Evolutionary conservation across 2,329 filamentous ascomycete species (phyloP).

Genomic region (Lecanoromycetidae sp.): DNA sequence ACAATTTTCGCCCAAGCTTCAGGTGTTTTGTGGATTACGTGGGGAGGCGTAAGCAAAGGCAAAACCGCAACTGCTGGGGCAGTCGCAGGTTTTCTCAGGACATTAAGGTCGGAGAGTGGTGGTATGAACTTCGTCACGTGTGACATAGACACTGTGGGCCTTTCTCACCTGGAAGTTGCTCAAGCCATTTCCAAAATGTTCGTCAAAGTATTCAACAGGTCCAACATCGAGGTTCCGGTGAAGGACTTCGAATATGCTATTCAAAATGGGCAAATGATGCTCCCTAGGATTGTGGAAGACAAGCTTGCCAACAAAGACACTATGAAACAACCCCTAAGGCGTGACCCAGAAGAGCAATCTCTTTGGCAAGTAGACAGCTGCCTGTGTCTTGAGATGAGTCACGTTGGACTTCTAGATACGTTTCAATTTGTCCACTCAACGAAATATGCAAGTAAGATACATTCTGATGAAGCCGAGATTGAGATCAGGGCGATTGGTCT

Average conservation of each 20-base stretch:
- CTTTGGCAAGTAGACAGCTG: conserved; percentile 15
- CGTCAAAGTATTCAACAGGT: not conserved
- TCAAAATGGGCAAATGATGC: not conserved
- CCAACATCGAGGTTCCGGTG: not conserved
- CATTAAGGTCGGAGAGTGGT: conserved; percentile 5
- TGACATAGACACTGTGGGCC: not conserved
- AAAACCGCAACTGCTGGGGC: not conserved
- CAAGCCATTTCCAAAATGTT: not conserved
- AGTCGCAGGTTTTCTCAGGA: conserved; percentile 4
- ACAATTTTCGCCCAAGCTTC: not conserved
- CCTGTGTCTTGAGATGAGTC: conserved; percentile 12
- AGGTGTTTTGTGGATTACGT: conserved; percentile 7
- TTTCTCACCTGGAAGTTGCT: not conserved
- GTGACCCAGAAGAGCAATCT: not conserved
- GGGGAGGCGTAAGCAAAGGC: not conserved
- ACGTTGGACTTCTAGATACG: conserved; percentile 17
- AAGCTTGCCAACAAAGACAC: not conserved
- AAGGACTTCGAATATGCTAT: conserved; percentile 4
- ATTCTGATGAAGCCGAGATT: conserved; percentile 26
- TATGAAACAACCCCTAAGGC: not conserved
- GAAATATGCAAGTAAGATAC: conserved; percentile 3
- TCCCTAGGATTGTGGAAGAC: conserved; percentile 9
- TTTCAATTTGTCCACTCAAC: conserved; percentile 20
- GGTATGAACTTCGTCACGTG: not conserved
- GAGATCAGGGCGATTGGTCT: conserved; percentile 27